Conservation (phyloP, 805 yeast species). For the Yarrowia deformans region DNA sequence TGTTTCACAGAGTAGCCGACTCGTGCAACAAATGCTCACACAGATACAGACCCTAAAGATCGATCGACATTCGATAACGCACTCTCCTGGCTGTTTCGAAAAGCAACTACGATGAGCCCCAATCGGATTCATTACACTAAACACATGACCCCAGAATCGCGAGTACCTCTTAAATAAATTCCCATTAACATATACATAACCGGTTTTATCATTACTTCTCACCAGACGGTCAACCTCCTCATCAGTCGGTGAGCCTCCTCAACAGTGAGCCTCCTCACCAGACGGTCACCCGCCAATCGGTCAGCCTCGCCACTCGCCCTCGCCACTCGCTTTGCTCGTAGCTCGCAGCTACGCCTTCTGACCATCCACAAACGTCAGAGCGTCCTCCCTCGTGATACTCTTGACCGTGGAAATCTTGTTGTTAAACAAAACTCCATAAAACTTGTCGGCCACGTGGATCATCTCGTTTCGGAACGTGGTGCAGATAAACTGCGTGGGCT, state of each 20-base stretch:
- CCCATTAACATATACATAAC: conserved; percentile 15
- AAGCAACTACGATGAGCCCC: no score
- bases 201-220: no score
- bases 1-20: no score
- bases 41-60: no score
- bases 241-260: background rate
- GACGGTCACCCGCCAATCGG: no score
- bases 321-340: background rate
- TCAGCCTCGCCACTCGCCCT: background rate
- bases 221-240: no score
- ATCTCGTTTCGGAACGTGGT: conserved; percentile 96
- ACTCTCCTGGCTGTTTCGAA: no score
- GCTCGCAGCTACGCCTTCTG: conserved; percentile 27
- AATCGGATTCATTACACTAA: no score
- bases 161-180: background rate
- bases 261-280: no score
- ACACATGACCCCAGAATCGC: no score
- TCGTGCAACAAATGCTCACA: no score
- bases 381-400: conserved; percentile 73
- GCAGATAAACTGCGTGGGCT: conserved; percentile 86
- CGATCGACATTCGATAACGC: no score
- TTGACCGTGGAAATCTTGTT: conserved; percentile 81
- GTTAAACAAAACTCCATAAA: conserved; percentile 84
- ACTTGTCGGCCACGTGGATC: conserved; percentile 83
- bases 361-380: conserved; percentile 84